Conservation (phyloP, 2,329 filamentous ascomycete genomes). For the Aspergillus brunneoviolaceus region DNA sequence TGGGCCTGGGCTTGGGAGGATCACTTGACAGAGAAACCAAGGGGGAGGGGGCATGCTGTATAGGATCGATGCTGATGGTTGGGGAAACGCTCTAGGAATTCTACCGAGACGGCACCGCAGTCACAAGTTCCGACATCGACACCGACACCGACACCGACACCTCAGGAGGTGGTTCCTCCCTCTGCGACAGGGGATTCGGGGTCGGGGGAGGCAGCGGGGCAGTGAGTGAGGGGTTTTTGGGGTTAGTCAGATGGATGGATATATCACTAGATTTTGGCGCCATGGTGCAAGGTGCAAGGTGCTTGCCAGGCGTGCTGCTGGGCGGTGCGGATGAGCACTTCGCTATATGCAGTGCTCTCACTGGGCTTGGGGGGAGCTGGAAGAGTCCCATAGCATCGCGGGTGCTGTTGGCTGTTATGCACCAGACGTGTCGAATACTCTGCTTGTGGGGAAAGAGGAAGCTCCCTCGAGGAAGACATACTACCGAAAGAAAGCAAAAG, state of each 20-base stretch:
- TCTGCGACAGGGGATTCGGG: neutral
- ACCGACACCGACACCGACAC: neutral
- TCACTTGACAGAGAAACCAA: too few species aligned
- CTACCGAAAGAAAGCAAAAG: too few species aligned
- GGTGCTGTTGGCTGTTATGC: too few species aligned
- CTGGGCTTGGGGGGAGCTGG: neutral
- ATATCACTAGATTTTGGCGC: too few species aligned
- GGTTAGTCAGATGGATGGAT: neutral
- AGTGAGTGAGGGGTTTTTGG: neutral
- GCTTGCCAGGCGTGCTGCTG: neutral
- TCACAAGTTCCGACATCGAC: neutral
- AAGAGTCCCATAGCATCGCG: too few species aligned
- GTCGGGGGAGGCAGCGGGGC: neutral
- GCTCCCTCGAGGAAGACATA: too few species aligned
- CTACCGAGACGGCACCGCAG: neutral
- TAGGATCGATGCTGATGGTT: too few species aligned
- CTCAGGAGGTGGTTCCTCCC: neutral
- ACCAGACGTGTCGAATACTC: too few species aligned
- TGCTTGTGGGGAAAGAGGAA: too few species aligned
- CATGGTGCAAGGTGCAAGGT: neutral
- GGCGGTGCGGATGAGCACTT: neutral
- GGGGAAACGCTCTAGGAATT: too few species aligned
- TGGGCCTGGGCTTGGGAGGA: too few species aligned
- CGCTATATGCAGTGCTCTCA: neutral
- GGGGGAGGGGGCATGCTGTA: too few species aligned